Percentiles rank a stretch among this genome's conserved stretches.
Evolutionary conservation across 2,329 filamentous ascomycete species (phyloP).

Genomic region (Calonectria multiphialidica): DNA sequence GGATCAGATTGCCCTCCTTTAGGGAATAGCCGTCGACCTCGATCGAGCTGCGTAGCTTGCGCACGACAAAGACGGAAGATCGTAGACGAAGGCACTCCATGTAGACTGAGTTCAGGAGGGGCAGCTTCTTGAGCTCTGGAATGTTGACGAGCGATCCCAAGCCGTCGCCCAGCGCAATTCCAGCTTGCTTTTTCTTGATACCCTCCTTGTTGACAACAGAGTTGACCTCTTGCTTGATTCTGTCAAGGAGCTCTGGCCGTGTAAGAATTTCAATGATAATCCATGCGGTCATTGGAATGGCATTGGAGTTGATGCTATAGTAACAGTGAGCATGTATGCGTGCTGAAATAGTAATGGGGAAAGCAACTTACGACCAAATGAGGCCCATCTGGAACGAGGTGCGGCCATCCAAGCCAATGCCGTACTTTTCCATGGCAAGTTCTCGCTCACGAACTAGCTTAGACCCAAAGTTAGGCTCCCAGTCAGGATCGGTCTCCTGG

Average conservation of each 20-base stretch:
- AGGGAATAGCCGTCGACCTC: slow-evolving; percentile 38
- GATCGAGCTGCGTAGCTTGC: slow-evolving; percentile 36
- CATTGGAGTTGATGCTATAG: slow-evolving; percentile 38
- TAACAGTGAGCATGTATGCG: neutral
- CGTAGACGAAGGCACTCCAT: slow-evolving; percentile 37
- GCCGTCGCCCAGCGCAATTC: neutral
- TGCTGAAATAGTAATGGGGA: neutral
- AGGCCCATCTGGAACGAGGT: slow-evolving; percentile 40
- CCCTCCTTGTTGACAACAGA: slow-evolving; percentile 17
- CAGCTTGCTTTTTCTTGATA: neutral
- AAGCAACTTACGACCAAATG: slow-evolving; percentile 33
- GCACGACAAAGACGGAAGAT: slow-evolving; percentile 38
- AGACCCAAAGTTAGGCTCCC: slow-evolving; percentile 39
- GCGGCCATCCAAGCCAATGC: slow-evolving; percentile 35
- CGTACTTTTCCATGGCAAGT: slow-evolving; percentile 37
- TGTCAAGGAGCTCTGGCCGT: slow-evolving; percentile 30
- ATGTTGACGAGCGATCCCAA: slow-evolving; percentile 25
- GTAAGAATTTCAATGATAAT: slow-evolving; percentile 39
- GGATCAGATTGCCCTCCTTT: slow-evolving; percentile 36
- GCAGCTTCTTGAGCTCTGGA: slow-evolving; percentile 28
- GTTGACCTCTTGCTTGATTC: slow-evolving; percentile 28
- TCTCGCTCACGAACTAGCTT: slow-evolving; percentile 40
- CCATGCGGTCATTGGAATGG: slow-evolving; percentile 41
- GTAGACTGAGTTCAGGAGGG: slow-evolving; percentile 37
- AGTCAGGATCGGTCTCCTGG: slow-evolving; percentile 23